Evolutionary conservation across 2,329 filamentous ascomycete species (phyloP).

Genomic region (Penicillium glabrum): DNA sequence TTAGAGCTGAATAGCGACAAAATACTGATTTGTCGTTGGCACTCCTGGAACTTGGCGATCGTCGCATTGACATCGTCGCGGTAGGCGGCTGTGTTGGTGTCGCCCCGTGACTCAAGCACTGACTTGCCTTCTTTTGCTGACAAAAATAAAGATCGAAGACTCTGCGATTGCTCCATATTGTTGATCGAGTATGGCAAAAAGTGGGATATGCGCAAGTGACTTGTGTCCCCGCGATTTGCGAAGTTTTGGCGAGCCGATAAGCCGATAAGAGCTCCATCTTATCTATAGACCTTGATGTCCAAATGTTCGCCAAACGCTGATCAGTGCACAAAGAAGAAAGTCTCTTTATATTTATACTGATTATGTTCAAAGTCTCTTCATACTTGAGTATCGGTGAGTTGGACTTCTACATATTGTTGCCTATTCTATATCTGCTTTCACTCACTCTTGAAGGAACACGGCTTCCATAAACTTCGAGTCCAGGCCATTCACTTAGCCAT

Average conservation of each 20-base stretch:
- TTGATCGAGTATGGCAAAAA: neutral
- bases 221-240: constrained; percentile 19
- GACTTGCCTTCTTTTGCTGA: constrained; percentile 57
- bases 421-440: too few species aligned
- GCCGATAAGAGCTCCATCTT: constrained; percentile 14
- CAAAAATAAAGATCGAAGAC: constrained; percentile 55
- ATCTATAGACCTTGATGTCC: neutral
- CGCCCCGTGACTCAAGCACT: constrained; percentile 62
- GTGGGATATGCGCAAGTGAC: neutral
- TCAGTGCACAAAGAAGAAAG: too few species aligned
- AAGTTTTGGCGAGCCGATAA: constrained; percentile 26
- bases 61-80: constrained; percentile 66
- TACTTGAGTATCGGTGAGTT: too few species aligned
- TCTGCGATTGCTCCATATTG: constrained; percentile 50
- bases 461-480: neutral
- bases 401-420: too few species aligned
- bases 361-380: too few species aligned
- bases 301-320: too few species aligned
- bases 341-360: too few species aligned
- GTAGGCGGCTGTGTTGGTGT: constrained; percentile 65
- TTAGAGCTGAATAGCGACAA: constrained; percentile 88
- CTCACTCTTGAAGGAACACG: too few species aligned
- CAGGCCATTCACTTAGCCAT: neutral
- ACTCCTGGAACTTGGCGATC: constrained; percentile 71
- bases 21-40: constrained; percentile 65